Evolutionary conservation across 805 yeast genomes (phyloP), one percentile per base, ranked within the genome.

Genomic region (Wickerhamiella dianesei): DNA sequence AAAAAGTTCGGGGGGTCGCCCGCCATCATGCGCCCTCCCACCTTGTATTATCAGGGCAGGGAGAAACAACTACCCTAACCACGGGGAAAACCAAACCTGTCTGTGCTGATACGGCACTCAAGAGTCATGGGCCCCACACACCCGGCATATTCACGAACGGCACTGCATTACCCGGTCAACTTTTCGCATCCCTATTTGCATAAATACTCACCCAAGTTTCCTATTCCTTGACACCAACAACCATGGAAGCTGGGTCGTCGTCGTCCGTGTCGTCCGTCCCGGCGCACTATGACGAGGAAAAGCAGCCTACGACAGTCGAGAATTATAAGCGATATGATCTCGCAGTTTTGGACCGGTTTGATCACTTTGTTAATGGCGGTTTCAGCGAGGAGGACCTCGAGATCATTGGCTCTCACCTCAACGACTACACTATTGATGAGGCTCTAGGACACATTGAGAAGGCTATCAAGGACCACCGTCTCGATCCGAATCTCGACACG

Each of bases 401-500:
- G 12, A 40, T 46, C 35, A 46, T 55, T n/a, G 25, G 40, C 3
- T 37, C 47, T 6, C 55, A 51, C 35, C 29, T 53, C 3, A 17
- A 50, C 68, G 53, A 44, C 65, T 2, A 55, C 13, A 21, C 60
- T 12, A 21, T 53, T 20, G 67, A 63, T 2, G 73, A 71, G 35
- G 68, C 75, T 0, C 36, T 67, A 0, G 61, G 60, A 3, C 65
- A 74, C 39, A 56, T 77, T 40, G 55, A 59, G 22, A 60, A 64
- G 17, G 69, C 73, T 4, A 50, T 69, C 3, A 64, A 53, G 1
- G 66, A 69, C 16, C 77, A 74, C 51, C 53, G 54, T 3, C 69
- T 65, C 44, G 81, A 76, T 56, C 68, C 70, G 25, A 73, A 74
- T 53, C 64, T 76, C 48, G 70, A 73, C 12, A 51, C 46, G 2